Evolutionary conservation across 164 flowering plant genomes (phyloP), one percentile per base, ranked within the genome.

Genomic region (Macadamia tetraphylla): DNA sequence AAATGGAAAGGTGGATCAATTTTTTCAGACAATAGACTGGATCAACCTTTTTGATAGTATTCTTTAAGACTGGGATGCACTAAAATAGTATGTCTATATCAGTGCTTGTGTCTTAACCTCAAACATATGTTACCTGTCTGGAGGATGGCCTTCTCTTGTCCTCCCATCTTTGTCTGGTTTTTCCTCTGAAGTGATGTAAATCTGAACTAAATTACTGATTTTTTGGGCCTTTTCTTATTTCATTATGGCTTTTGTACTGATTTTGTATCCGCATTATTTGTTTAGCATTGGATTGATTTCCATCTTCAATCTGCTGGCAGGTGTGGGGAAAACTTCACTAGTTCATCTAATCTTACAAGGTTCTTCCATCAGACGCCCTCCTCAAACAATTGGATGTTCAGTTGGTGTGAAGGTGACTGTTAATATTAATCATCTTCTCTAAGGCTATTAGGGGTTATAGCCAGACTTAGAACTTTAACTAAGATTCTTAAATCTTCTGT

Each of bases 241-340:
- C 57, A 53, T 12, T 53, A n/a, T 46, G 51, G 51, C 51, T 11
- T 46, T 46, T 1, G 9, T 46, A 11, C 51, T 46, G 13, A 53
- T 14, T 14, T 14, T 14, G 15, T 53, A 14, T 53, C 15, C 1
- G 14, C 57, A 53, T 14, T n/a, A 46, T 46, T 11, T 46, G 12
- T 46, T 46, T 46, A 46, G 12, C 13, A 8, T 53, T 53, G 13
- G 13, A 12, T 17, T 17, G 6, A 12, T 14, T 17, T 12, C 13
- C 57, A 13, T 13, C 17, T 14, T 53, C 17, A 12, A 12, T 29
- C 29, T 42, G 52, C 48, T 66, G 13, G 17, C 63, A 88, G 96
- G 96, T 79, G 93, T 88, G 70, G 93, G 92, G 58, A 90, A 90
- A 80, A 79, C 87, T 66, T 90, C 96, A 76, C 85, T 90, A 69